These are phyloP conservation scores for Tetrahymena elliotti DNA, from an alignment of 73 alveolate genomes.

Conservation along the genomic window DNA sequence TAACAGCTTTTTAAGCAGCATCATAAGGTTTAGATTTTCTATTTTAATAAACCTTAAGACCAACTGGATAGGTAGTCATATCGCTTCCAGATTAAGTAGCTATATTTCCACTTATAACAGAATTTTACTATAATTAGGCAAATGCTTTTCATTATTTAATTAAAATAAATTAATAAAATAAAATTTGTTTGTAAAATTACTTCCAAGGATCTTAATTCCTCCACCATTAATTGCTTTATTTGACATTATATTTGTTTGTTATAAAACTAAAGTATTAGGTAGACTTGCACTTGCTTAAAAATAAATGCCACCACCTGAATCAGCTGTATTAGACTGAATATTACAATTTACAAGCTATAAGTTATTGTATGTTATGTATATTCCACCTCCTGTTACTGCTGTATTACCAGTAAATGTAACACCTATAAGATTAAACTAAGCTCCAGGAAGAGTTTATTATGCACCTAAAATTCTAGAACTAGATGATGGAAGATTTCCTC, in stretches of 20 bases:
- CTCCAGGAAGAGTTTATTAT: background rate
- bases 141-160: background rate
- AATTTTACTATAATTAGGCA: background rate
- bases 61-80: background rate
- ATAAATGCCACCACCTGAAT: background rate
- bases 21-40: background rate
- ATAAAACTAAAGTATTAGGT: background rate
- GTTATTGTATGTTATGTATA: background rate
- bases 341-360: background rate
- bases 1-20: background rate
- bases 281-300: background rate
- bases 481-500: background rate
- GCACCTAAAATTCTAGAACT: background rate
- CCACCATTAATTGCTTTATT: background rate
- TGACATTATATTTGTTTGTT: background rate
- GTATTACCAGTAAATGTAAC: background rate
- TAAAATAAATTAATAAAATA: background rate
- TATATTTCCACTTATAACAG: background rate
- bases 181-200: background rate
- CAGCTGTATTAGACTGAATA: background rate
- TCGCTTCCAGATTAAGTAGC: background rate
- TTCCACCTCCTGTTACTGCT: background rate
- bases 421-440: background rate
- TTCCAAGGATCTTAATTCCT: background rate
- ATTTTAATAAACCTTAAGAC: background rate